Evolutionary conservation across 805 yeast species (phyloP).

Genomic region (Tetrapisispora arboricola): DNA sequence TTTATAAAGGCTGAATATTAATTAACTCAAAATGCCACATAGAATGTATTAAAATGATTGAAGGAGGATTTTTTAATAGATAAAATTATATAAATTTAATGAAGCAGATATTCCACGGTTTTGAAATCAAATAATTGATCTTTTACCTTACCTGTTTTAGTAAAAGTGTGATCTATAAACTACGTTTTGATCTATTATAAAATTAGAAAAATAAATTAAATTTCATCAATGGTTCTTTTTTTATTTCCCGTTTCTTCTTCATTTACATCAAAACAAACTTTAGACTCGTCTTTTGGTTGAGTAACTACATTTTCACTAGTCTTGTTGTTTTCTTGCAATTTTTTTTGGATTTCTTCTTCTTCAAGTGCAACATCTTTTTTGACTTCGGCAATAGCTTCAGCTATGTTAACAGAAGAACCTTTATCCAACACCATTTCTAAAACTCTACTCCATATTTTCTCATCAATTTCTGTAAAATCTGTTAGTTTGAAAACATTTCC

Average conservation of each 20-base stretch:
- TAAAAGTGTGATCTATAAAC: no score
- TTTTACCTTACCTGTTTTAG: no score
- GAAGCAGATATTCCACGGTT: no score
- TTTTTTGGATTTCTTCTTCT: constrained; percentile 1
- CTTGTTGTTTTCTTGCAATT: not conserved
- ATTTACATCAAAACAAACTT: not conserved
- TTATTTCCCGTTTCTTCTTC: not conserved
- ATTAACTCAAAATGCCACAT: no score
- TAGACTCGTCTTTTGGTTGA: not conserved
- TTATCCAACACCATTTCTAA: constrained; percentile 42
- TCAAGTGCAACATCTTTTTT: constrained; percentile 5
- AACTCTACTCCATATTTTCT: constrained; percentile 61
- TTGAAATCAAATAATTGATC: no score
- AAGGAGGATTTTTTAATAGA: no score
- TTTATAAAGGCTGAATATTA: no score
- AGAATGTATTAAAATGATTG: no score
- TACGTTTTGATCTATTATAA: no score
- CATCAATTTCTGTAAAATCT: constrained; percentile 53
- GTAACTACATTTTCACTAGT: not conserved
- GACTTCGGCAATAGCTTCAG: constrained; percentile 21
- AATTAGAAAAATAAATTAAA: not conserved
- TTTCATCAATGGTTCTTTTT: constrained; percentile 12
- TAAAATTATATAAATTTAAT: no score
- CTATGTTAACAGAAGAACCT: constrained; percentile 34
- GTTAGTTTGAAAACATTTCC: constrained; percentile 55